A percentile compares a stretch with the other conserved stretches of the same genome.
Evolutionary conservation across 305 asterid genomes (phyloP).

Genomic region (Fraxinus velutina): DNA sequence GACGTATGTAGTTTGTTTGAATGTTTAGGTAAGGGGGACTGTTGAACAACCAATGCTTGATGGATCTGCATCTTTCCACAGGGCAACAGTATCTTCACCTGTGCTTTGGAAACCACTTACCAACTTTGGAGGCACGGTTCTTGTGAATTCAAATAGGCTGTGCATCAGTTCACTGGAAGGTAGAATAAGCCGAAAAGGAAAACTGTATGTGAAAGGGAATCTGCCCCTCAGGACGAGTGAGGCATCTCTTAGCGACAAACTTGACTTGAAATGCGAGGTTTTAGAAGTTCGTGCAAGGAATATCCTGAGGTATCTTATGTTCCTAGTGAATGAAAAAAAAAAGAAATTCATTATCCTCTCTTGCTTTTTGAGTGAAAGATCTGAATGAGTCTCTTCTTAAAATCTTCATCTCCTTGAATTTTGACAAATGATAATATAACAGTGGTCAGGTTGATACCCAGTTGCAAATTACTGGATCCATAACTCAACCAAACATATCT

Average conservation of each 20-base stretch:
- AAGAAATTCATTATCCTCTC: neutral
- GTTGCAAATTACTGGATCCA: constrained; percentile 86
- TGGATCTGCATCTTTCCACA: constrained; percentile 95
- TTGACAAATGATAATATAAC: constrained; percentile 20
- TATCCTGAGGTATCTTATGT: constrained; percentile 59
- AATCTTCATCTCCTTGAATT: constrained; percentile 4
- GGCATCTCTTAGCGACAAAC: constrained; percentile 72
- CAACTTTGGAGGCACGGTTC: constrained; percentile 89
- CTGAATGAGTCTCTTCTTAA: neutral
- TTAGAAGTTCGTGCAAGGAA: constrained; percentile 95
- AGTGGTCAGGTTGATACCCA: constrained; percentile 99
- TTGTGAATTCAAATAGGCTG: constrained; percentile 78
- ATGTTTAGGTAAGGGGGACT: constrained; percentile 88
- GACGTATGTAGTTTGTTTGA: constrained; percentile 14
- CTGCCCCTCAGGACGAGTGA: constrained; percentile 72
- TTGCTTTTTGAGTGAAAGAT: neutral
- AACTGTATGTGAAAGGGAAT: constrained; percentile 82
- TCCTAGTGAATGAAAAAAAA: constrained; percentile 9
- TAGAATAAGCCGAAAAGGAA: constrained; percentile 93
- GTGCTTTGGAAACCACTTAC: constrained; percentile 87
- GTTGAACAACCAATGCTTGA: constrained; percentile 95
- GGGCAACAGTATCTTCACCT: constrained; percentile 96
- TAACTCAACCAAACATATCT: constrained; percentile 93
- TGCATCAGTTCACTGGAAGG: constrained; percentile 88
- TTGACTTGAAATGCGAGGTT: constrained; percentile 94